Base-by-base conservation (phyloP, 768 basidiomycete species). In the Lyophyllum decastes region DNA sequence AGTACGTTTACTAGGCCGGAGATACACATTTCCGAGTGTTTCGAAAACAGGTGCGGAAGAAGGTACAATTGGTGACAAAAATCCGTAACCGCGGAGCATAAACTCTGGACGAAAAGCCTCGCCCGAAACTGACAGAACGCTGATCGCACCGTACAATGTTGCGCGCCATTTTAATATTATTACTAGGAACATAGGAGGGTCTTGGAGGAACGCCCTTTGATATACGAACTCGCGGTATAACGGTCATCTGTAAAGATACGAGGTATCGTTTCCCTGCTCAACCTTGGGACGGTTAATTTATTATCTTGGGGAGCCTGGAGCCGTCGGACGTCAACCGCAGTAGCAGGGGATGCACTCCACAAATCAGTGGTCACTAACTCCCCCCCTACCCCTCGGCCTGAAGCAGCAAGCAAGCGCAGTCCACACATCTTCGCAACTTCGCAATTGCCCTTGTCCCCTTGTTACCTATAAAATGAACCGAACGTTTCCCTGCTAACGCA, bases 11-110 rank as follows among this genome's bases (percentile, higher is more conserved):
- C 24, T 58, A n/a, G 41, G 63, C 49, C 52, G 45, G 43, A 51
- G 63, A 58, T 55, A 57, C 33, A 22, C 49, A n/a, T 26, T 30
- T 58, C 22, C 40, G 22, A 17, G 30, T 61, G 34, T 61, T 57
- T 59, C 61, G 33, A 58, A 57, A 62, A n/a, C 65, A 94, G 92
- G 91, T 94, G 60, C 84, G 92, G 71, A 84, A 84, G 76, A 93
- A 90, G 75, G 89, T 93, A 35, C 83, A 89, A 67, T 74, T 94
- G 33, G 92, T 93, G 62, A 81, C 82, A 60, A 85, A 86, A 72
- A 93, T 93, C 66, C 87, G 89, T 65, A 82, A 82, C 59, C 84
- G 90, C 61, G 89, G 90, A 66, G 85, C 85, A 67, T 92, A 74
- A 73, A 12, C 26, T 48, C 26, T 27, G 46, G 24, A 47, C 24